Conservation (phyloP, 2,329 filamentous ascomycete genomes). For the Epichloe aotearoae region DNA sequence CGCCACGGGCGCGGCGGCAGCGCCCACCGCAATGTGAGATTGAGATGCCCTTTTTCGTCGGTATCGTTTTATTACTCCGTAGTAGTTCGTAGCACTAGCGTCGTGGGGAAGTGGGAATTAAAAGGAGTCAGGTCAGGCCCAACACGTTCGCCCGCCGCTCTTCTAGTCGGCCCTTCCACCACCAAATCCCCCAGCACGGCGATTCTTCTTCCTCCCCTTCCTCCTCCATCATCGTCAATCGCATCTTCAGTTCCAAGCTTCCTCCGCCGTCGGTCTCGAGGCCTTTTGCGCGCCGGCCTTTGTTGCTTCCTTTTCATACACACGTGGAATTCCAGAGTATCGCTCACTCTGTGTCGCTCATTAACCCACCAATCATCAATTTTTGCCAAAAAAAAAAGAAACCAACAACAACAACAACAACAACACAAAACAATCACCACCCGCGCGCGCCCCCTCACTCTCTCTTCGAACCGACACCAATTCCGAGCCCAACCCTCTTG, state of each 20-base stretch:
- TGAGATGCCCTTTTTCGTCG: neutral
- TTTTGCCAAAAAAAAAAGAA: neutral
- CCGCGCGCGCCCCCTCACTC: neutral
- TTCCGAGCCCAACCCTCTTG: too few species aligned
- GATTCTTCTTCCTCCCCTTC: neutral
- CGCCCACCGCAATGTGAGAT: neutral
- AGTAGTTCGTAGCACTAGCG: too few species aligned
- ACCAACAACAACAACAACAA: neutral
- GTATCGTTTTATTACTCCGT: too few species aligned
- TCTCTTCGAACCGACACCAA: too few species aligned
- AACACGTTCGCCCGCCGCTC: neutral
- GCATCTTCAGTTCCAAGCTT: neutral
- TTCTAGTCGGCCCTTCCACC: neutral
- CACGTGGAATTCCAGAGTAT: slow-evolving; percentile 12
- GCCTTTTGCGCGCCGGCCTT: slow-evolving; percentile 3
- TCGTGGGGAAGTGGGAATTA: slow-evolving; percentile 3
- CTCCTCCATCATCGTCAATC: neutral
- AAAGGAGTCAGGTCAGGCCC: neutral
- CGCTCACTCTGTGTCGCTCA: slow-evolving; percentile 10
- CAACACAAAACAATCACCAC: neutral
- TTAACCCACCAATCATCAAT: neutral
- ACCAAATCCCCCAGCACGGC: neutral
- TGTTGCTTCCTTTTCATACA: slow-evolving; percentile 3
- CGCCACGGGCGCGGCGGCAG: too few species aligned
- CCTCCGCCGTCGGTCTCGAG: neutral